phyloP scores from a whole-genome alignment of 2,329 filamentous ascomycete species.

The Penicillium polonicum region DNA sequence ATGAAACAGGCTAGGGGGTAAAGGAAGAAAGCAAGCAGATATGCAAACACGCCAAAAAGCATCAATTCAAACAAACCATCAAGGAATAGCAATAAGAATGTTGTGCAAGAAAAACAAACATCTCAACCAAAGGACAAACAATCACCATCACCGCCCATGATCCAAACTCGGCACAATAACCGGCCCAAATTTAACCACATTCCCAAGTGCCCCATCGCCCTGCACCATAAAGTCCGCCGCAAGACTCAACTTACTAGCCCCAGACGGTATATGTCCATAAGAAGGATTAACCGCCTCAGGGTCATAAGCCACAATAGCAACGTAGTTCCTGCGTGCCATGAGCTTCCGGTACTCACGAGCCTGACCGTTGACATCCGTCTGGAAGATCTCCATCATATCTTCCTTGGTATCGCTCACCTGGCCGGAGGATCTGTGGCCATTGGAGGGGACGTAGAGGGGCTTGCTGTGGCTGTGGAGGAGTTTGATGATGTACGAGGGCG shows the following conservation, averaged over 20 bases:
- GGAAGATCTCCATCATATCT: constrained; percentile 99
- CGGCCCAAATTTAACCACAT: constrained; percentile 92
- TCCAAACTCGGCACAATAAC: constrained; percentile 89
- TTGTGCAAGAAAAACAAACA: background rate
- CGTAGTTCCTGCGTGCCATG: constrained; percentile 91
- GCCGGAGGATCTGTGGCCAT: constrained; percentile 71
- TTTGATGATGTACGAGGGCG: constrained; percentile 81
- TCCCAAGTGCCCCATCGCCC: constrained; percentile 75
- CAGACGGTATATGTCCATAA: constrained; percentile 34
- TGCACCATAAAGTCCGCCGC: constrained; percentile 98
- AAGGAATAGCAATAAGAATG: constrained; percentile 7
- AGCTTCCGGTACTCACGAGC: constrained; percentile 82
- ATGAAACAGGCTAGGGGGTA: background rate
- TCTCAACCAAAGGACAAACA: background rate
- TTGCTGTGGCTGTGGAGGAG: constrained; percentile 89
- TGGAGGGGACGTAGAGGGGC: constrained; percentile 83
- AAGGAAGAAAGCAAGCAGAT: background rate
- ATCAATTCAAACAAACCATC: background rate
- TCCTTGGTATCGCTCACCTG: constrained; percentile 87
- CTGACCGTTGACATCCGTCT: constrained; percentile 83
- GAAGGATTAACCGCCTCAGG: constrained; percentile 67
- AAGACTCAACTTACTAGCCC: constrained; percentile 66
- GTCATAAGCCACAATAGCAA: constrained; percentile 91
- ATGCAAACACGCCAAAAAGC: constrained; percentile 5
- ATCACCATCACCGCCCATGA: constrained; percentile 57